Evolutionary conservation across 371 early-diverging fungal genomes (phyloP).

Genomic region (Zopfochytrium polystomum): DNA sequence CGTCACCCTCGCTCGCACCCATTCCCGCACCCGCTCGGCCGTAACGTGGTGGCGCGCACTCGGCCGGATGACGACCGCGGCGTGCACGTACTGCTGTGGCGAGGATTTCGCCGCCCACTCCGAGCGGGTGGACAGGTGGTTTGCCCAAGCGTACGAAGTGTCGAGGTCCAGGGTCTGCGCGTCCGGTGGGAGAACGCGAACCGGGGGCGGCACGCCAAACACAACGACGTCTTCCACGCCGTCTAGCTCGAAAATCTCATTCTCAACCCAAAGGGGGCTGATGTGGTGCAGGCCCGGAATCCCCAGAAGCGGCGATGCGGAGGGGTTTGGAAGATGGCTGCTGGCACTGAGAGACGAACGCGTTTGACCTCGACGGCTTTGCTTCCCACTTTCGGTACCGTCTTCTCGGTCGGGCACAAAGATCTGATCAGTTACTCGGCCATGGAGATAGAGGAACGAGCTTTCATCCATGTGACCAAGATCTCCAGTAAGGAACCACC

Average conservation of each 20-base stretch:
- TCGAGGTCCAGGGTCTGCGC: not conserved
- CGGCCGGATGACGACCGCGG: slow-evolving; percentile 66
- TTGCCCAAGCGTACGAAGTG: no score
- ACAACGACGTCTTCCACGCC: slow-evolving; percentile 73
- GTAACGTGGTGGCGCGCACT: slow-evolving; percentile 33
- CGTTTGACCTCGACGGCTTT: not conserved
- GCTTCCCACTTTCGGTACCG: not conserved
- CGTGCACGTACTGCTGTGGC: slow-evolving; percentile 81
- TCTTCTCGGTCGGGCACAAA: slow-evolving; percentile 46
- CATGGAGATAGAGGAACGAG: slow-evolving; percentile 8
- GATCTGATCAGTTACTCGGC: slow-evolving; percentile 19
- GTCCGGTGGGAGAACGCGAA: not conserved
- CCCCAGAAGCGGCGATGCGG: no score
- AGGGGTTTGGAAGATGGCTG: slow-evolving; percentile 48
- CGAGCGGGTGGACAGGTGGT: not conserved
- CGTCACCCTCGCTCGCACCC: no score
- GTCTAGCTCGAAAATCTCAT: slow-evolving; percentile 63
- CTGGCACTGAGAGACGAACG: slow-evolving; percentile 4
- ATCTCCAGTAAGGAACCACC: slow-evolving; percentile 14
- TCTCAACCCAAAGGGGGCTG: slow-evolving; percentile 65
- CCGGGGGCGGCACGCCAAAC: slow-evolving; percentile 65
- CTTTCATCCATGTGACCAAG: slow-evolving; percentile 16
- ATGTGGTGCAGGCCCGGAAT: no score
- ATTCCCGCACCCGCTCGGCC: slow-evolving; percentile 44
- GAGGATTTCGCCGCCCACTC: slow-evolving; percentile 51